Conservation (phyloP, 192 early-diverging fungal genomes). For the Backusella circina region DNA sequence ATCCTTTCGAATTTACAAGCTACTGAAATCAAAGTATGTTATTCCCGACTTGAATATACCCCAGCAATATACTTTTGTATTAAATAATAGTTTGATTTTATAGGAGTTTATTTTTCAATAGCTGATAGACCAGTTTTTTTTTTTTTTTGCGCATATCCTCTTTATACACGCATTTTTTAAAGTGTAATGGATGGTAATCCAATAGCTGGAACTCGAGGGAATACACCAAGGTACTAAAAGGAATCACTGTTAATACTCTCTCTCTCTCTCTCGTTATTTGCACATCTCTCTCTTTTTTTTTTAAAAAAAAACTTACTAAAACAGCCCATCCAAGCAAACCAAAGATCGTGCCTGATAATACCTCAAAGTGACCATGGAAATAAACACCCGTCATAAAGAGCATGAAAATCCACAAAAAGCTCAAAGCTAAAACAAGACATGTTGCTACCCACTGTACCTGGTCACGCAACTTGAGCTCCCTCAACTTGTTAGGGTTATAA, state of each 20-base stretch:
- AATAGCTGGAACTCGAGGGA: constrained; percentile 11
- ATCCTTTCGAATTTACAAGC: neutral
- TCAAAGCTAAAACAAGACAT: constrained; percentile 37
- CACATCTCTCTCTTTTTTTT: neutral
- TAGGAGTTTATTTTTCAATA: too few relatives aligned
- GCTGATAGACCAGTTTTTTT: too few relatives aligned
- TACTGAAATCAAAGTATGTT: too few relatives aligned
- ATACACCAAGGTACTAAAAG: constrained; percentile 21
- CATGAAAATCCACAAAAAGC: constrained; percentile 73
- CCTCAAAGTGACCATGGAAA: constrained; percentile 73
- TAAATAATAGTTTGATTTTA: too few relatives aligned
- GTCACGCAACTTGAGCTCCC: neutral
- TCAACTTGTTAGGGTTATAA: constrained; percentile 8
- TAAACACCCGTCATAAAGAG: constrained; percentile 73
- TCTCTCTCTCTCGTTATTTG: neutral
- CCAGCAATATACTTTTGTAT: too few relatives aligned
- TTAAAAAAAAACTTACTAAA: constrained; percentile 23
- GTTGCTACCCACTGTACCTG: constrained; percentile 31
- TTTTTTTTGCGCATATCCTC: neutral
- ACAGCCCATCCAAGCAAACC: constrained; percentile 67
- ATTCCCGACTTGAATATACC: too few relatives aligned
- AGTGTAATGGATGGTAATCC: neutral
- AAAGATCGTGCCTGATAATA: constrained; percentile 61
- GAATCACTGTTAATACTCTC: neutral
- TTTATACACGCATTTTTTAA: neutral